Percentiles rank a stretch among this genome's conserved stretches.
These are phyloP conservation scores for Carallia pectinifolia DNA, from an alignment of 345 rosid species.

Conservation along the genomic window DNA sequence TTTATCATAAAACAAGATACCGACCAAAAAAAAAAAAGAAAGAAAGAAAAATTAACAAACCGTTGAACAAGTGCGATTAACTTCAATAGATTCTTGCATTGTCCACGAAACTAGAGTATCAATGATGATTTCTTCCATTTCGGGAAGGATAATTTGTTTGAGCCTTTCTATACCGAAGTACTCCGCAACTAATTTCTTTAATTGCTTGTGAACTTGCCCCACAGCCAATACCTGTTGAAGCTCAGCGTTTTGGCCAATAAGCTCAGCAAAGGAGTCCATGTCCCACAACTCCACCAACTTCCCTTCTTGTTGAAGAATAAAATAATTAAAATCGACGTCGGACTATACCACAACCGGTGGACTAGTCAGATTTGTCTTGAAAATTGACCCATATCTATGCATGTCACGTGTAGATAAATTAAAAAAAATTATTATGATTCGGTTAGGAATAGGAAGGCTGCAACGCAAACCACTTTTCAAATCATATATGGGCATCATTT, in stretches of 20 bases:
- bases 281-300: constrained; percentile 15
- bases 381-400: constrained; percentile 17
- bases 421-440: too few relatives aligned
- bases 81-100: not conserved
- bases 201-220: not conserved
- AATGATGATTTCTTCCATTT: constrained; percentile 6
- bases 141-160: constrained; percentile 3
- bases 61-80: constrained; percentile 4
- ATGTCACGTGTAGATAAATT: not conserved
- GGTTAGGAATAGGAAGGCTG: too few relatives aligned
- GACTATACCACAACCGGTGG: constrained; percentile 6
- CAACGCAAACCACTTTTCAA: too few relatives aligned
- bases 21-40: too few relatives aligned
- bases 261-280: constrained; percentile 15
- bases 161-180: constrained; percentile 4
- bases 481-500: too few relatives aligned
- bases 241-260: constrained; percentile 1
- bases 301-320: constrained; percentile 22
- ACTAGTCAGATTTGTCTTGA: constrained; percentile 10
- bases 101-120: not conserved
- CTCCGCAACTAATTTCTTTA: constrained; percentile 5
- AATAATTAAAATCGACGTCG: constrained; percentile 16
- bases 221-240: not conserved
- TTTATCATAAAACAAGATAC: too few relatives aligned
- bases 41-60: not conserved